phyloP scores from a whole-genome alignment of 2,329 filamentous ascomycete species.

The Eurotiales sp. region DNA sequence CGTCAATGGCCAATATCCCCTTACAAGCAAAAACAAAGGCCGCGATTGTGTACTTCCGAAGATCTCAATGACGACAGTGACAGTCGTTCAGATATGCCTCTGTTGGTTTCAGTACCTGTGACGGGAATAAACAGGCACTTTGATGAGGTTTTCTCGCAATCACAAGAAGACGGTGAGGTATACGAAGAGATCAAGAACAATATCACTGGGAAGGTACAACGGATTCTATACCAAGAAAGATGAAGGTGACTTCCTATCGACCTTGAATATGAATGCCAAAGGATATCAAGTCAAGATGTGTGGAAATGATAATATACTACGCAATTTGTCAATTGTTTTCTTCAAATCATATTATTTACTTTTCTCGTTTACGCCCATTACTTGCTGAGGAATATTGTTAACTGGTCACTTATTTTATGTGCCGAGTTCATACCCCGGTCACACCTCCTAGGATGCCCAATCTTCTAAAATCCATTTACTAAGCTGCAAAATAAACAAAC shows the following conservation, averaged over 20 bases:
- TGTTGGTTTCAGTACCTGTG: background rate
- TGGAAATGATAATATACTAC: background rate
- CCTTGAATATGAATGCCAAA: background rate
- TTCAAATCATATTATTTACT: background rate
- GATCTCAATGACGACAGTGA: background rate
- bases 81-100: background rate
- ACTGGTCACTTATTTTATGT: too few species aligned
- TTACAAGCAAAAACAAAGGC: background rate
- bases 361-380: too few species aligned
- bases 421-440: too few species aligned
- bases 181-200: slow-evolving; percentile 12
- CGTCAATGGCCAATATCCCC: background rate
- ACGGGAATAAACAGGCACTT: background rate
- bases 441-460: too few species aligned
- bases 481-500: too few species aligned
- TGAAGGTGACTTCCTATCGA: background rate
- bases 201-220: slow-evolving; percentile 12
- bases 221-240: slow-evolving; percentile 5
- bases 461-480: too few species aligned
- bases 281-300: background rate
- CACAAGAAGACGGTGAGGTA: slow-evolving; percentile 9
- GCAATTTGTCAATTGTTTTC: background rate
- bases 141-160: slow-evolving; percentile 6
- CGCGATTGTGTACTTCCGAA: background rate
- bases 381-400: too few species aligned